A percentile compares a stretch with the other conserved stretches of the same genome.
phyloP scores from a whole-genome alignment of 108 stramenopile genomes.

The Stephanodiscus minutulus region DNA sequence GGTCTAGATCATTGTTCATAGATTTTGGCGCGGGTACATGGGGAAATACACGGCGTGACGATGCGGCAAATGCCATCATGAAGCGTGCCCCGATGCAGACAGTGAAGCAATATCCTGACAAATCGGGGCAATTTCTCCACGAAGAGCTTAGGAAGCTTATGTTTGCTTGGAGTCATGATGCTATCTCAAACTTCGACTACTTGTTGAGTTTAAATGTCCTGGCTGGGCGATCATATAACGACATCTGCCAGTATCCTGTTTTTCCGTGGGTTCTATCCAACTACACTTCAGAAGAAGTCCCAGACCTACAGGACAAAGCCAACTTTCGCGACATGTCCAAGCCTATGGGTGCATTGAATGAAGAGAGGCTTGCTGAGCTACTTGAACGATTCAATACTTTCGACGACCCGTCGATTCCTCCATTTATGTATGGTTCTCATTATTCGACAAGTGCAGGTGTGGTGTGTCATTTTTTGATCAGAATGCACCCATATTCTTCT shows the following conservation, averaged over 20 bases:
- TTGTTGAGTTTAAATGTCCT: conserved; percentile 92
- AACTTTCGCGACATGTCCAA: conserved; percentile 94
- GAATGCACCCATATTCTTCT: conserved; percentile 93
- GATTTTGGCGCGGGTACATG: conserved; percentile 91
- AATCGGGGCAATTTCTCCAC: conserved; percentile 78
- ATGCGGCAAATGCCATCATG: conserved; percentile 88
- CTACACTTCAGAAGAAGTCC: conserved; percentile 86
- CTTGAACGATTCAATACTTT: conserved; percentile 92
- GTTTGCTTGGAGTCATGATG: conserved; percentile 88
- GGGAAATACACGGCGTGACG: conserved; percentile 78
- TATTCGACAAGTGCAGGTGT: conserved; percentile 98
- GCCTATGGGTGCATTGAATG: conserved; percentile 95
- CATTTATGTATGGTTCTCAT: conserved; percentile 98
- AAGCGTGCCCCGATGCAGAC: conserved; percentile 80
- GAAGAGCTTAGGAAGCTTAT: conserved; percentile 83
- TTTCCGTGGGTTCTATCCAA: conserved; percentile 98
- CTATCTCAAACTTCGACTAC: conserved; percentile 97
- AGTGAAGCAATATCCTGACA: conserved; percentile 91
- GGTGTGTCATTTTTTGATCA: conserved; percentile 94
- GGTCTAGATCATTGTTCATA: conserved; percentile 85
- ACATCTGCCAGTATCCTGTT: conserved; percentile 98
- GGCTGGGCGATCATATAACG: conserved; percentile 95
- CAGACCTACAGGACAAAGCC: conserved; percentile 80
- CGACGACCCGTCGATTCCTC: conserved; percentile 91
- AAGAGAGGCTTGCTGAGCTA: conserved; percentile 88